phyloP scores from a whole-genome alignment of 345 rosid genomes.

The Citrus cavaleriei region DNA sequence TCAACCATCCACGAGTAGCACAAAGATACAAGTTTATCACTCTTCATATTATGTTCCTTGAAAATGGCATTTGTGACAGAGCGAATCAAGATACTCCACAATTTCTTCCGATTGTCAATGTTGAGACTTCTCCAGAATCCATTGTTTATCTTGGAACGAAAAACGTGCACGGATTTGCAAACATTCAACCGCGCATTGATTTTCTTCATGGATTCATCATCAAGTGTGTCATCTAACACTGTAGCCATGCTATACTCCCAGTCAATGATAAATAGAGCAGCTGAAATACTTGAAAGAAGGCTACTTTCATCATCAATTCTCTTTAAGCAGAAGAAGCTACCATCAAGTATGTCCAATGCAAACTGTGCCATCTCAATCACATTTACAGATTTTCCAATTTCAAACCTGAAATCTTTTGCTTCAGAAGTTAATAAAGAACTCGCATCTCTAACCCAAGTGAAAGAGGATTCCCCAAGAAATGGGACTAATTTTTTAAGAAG shows the following conservation, averaged over 20 bases:
- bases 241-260: slow-evolving; percentile 61
- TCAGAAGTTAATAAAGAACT: slow-evolving; percentile 35
- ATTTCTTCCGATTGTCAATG: slow-evolving; percentile 38
- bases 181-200: slow-evolving; percentile 36
- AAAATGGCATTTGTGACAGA: slow-evolving; percentile 55
- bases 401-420: slow-evolving; percentile 25
- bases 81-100: slow-evolving; percentile 48
- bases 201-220: slow-evolving; percentile 30
- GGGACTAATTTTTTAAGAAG: slow-evolving; percentile 45
- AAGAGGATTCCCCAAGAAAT: slow-evolving; percentile 58
- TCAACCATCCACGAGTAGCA: slow-evolving; percentile 66
- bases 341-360: slow-evolving; percentile 60
- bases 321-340: slow-evolving; percentile 60
- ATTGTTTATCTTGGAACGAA: slow-evolving; percentile 40
- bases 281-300: slow-evolving; percentile 53
- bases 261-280: slow-evolving; percentile 55
- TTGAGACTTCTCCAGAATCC: slow-evolving; percentile 51
- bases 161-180: slow-evolving; percentile 38
- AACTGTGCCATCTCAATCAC: slow-evolving; percentile 45
- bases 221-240: slow-evolving; percentile 28
- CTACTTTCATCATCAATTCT: slow-evolving; percentile 46
- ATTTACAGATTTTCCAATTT: slow-evolving; percentile 24
- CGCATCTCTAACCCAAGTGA: slow-evolving; percentile 54
- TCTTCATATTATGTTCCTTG: slow-evolving; percentile 43
- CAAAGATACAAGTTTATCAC: slow-evolving; percentile 40